phyloP scores from a whole-genome alignment of 2,329 filamentous ascomycete genomes.

The Talaromyces sp. region DNA sequence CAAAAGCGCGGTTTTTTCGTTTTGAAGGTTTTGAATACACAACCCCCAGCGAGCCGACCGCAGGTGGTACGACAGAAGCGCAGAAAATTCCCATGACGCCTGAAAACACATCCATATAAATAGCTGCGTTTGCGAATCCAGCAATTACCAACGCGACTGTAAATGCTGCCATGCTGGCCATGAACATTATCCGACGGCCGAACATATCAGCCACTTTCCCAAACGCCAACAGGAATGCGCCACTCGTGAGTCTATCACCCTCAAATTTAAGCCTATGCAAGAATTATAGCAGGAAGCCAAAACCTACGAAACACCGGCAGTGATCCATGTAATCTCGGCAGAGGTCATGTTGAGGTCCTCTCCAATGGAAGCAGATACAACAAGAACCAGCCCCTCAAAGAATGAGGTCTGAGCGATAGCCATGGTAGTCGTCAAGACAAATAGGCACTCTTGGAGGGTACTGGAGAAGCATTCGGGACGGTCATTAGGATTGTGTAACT shows the following conservation, averaged over 20 bases:
- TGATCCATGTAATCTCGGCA: constrained; percentile 65
- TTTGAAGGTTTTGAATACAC: constrained; percentile 58
- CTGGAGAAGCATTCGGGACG: constrained; percentile 53
- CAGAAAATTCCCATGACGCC: constrained; percentile 61
- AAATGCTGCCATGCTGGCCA: constrained; percentile 59
- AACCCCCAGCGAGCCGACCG: constrained; percentile 61
- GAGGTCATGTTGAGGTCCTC: constrained; percentile 59
- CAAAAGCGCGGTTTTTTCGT: constrained; percentile 62
- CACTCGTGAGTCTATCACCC: constrained; percentile 53
- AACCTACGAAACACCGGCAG: constrained; percentile 55
- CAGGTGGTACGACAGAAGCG: constrained; percentile 61
- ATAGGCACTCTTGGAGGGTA: constrained; percentile 60
- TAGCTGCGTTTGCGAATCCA: constrained; percentile 57
- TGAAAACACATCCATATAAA: constrained; percentile 60
- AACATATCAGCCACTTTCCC: constrained; percentile 64
- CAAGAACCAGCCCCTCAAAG: constrained; percentile 56
- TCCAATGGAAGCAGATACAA: constrained; percentile 61
- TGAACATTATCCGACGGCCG: constrained; percentile 59
- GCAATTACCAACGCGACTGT: constrained; percentile 55
- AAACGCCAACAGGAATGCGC: constrained; percentile 63
- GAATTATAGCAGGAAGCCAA: neutral
- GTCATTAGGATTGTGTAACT: constrained; percentile 11
- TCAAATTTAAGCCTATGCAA: neutral
- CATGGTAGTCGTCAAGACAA: constrained; percentile 64
- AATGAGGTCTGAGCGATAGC: constrained; percentile 62